A percentile compares a stretch with the other conserved stretches of the same genome.
phyloP scores from a whole-genome alignment of 306 rosid species.

The Prinsepia uniflora region DNA sequence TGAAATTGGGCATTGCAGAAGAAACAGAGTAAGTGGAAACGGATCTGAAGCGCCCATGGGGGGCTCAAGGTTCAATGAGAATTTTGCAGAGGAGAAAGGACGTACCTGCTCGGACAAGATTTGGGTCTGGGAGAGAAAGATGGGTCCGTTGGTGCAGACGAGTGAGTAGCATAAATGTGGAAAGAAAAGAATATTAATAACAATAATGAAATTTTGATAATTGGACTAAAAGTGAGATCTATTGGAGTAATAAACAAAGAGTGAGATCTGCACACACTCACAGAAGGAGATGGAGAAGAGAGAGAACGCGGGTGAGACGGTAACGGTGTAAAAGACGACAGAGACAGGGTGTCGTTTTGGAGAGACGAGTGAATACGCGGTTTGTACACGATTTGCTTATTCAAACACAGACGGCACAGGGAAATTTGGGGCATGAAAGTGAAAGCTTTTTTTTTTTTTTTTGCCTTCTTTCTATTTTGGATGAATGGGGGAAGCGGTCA shows the following conservation, averaged over 20 bases:
- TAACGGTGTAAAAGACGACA: conserved; percentile 6
- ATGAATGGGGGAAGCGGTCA: too few relatives aligned
- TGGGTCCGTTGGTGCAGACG: not conserved
- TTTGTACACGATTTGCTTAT: not conserved
- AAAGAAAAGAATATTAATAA: conserved; percentile 1
- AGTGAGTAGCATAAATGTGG: not conserved
- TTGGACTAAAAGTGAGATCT: not conserved
- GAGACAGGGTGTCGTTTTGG: conserved; percentile 6
- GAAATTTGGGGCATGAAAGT: not conserved
- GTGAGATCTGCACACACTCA: not conserved
- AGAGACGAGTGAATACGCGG: not conserved
- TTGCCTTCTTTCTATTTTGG: not conserved
- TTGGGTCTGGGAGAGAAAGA: conserved; percentile 6
- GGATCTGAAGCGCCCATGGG: not conserved
- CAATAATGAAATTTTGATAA: not conserved
- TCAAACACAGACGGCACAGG: not conserved
- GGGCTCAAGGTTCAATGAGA: not conserved
- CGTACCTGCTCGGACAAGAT: conserved; percentile 17
- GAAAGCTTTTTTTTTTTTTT: not conserved
- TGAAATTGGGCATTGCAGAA: not conserved
- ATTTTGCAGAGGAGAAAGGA: not conserved
- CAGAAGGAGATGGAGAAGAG: not conserved
- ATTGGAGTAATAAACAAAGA: not conserved
- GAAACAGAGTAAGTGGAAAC: not conserved
- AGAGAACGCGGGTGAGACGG: not conserved